Conservation (phyloP, 2,329 filamentous ascomycete species). For the Epichloe elymi region DNA sequence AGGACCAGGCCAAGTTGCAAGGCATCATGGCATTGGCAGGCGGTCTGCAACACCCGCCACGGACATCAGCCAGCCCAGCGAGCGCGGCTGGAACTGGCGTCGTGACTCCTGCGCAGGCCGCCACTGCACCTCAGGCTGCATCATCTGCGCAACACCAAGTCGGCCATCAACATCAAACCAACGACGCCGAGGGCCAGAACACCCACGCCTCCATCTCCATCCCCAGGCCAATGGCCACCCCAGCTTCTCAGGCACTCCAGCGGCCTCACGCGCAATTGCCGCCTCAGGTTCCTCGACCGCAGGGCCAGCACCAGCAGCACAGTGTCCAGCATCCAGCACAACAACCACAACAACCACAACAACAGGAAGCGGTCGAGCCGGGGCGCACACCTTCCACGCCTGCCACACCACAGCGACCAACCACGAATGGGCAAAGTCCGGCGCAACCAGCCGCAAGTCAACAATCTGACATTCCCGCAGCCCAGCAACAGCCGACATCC, state of each 20-base stretch:
- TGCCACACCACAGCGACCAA: constrained; percentile 1
- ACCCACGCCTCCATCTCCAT: background rate
- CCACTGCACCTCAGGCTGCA: constrained; percentile 13
- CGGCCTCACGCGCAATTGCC: constrained; percentile 17
- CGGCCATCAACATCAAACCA: background rate
- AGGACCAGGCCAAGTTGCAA: constrained; percentile 46
- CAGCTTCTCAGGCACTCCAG: constrained; percentile 16
- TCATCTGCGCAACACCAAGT: constrained; percentile 3
- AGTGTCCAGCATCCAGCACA: constrained; percentile 3
- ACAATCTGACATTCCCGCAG: background rate
- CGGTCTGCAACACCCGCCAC: constrained; percentile 33
- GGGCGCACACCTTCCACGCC: background rate
- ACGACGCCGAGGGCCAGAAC: background rate
- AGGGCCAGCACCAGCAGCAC: constrained; percentile 11
- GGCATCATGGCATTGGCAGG: constrained; percentile 44
- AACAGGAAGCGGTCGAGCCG: constrained; percentile 9
- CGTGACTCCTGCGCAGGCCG: constrained; percentile 21
- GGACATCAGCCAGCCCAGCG: constrained; percentile 13
- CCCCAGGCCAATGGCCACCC: constrained; percentile 3
- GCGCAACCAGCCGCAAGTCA: background rate
- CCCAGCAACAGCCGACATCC: background rate
- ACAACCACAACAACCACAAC: constrained; percentile 8
- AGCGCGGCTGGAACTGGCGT: constrained; percentile 16
- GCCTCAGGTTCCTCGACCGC: constrained; percentile 9
- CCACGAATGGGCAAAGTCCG: background rate